Conservation (phyloP, 2,329 filamentous ascomycete species). For the Diaporthe longicolla region DNA sequence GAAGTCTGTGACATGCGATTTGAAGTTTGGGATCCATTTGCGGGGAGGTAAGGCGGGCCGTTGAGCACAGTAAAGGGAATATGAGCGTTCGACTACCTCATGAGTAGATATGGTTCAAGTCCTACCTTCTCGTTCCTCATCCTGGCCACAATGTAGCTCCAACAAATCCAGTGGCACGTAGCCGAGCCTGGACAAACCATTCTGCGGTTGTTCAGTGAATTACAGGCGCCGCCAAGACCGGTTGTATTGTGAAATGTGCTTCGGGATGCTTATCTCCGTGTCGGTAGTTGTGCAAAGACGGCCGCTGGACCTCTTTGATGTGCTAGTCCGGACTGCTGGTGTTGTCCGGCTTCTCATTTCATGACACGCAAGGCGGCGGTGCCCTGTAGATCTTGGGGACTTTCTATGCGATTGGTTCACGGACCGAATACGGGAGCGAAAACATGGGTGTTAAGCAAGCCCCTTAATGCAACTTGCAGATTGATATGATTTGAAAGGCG, state of each 20-base stretch:
- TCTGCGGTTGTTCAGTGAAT: not conserved
- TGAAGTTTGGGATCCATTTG: not conserved
- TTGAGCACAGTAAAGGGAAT: not conserved
- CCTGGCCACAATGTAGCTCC: not conserved
- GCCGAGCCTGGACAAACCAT: not conserved
- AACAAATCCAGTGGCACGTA: not conserved
- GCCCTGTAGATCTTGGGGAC: not conserved
- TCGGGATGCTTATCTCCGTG: not conserved
- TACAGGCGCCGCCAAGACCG: not conserved
- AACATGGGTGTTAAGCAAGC: not conserved
- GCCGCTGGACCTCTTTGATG: too few species aligned
- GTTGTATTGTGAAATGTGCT: not conserved
- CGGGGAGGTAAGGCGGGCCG: not conserved
- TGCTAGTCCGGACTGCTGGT: not conserved
- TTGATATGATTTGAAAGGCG: not conserved
- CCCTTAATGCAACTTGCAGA: too few species aligned
- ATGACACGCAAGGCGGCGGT: not conserved
- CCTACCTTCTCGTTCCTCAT: not conserved
- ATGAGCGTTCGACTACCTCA: not conserved
- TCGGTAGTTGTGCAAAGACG: not conserved
- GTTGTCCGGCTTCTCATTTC: not conserved
- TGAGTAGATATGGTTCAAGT: not conserved
- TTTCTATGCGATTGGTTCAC: not conserved
- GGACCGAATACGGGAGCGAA: conserved; percentile 12
- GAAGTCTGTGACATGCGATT: not conserved